A percentile compares a stretch with the other conserved stretches of the same genome.
These are phyloP conservation scores for Boletellus sp. DNA, from an alignment of 1,284 basidiomycete genomes.

Conservation along the genomic window DNA sequence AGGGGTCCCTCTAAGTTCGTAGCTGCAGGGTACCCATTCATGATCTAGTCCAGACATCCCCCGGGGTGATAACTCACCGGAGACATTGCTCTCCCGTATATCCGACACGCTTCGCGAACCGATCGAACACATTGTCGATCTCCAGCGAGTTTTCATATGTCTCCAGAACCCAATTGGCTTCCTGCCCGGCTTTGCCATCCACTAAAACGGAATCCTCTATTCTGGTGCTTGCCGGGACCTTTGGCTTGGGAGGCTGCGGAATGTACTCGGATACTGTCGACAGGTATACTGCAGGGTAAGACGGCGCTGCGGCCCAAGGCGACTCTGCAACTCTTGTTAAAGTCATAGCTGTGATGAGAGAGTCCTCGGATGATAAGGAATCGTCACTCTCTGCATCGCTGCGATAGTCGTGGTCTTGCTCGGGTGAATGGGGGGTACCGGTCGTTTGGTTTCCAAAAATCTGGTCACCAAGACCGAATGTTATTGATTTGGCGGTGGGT, in stretches of 20 bases:
- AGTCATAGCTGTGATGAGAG: conserved; percentile 59
- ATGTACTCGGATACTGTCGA: conserved; percentile 71
- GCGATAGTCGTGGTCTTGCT: conserved; percentile 22
- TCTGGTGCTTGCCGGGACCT: conserved; percentile 38
- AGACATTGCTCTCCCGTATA: conserved; percentile 75
- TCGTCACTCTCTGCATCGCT: conserved; percentile 31
- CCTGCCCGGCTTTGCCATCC: conserved; percentile 42
- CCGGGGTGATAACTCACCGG: conserved; percentile 45
- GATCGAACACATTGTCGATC: conserved; percentile 74
- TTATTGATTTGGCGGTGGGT: conserved; percentile 25
- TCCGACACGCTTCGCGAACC: conserved; percentile 68
- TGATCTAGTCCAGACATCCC: neutral
- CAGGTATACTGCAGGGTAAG: conserved; percentile 66
- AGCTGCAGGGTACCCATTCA: conserved; percentile 43
- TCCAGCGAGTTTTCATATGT: conserved; percentile 75
- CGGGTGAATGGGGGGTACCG: conserved; percentile 9
- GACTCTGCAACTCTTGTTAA: conserved; percentile 54
- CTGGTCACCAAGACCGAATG: conserved; percentile 58
- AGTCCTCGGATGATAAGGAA: conserved; percentile 40
- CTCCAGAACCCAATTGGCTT: conserved; percentile 60
- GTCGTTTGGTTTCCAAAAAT: conserved; percentile 49
- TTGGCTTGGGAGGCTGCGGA: conserved; percentile 51
- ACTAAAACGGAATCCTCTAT: conserved; percentile 39
- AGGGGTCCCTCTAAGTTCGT: conserved; percentile 71
- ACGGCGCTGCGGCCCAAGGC: conserved; percentile 58